Conservation (phyloP, 1,284 basidiomycete species). For the Somion occarium region DNA sequence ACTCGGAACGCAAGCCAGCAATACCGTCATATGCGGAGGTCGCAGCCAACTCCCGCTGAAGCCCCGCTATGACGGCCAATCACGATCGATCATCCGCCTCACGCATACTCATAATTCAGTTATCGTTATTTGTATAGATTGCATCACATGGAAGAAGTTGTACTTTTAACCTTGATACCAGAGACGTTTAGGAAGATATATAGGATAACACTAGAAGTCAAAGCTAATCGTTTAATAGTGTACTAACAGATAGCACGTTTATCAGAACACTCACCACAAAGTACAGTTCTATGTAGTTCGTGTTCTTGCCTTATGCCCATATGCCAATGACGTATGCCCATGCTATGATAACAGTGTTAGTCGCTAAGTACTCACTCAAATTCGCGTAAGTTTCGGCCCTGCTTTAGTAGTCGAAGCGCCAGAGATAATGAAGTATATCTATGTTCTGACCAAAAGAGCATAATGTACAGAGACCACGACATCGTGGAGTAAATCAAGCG, state of each 20-base stretch:
- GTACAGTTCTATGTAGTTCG: background rate
- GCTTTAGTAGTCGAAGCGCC: no score
- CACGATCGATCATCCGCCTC: background rate
- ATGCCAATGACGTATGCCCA: background rate
- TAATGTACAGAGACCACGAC: background rate
- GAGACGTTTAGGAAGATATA: background rate
- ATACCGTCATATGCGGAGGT: constrained; percentile 38
- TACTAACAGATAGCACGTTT: no score
- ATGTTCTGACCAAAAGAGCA: background rate
- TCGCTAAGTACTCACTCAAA: background rate
- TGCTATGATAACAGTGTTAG: background rate
- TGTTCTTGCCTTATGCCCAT: background rate
- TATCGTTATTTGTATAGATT: background rate
- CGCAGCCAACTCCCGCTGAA: constrained; percentile 24
- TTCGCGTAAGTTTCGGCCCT: background rate
- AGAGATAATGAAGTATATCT: background rate
- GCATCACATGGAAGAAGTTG: background rate
- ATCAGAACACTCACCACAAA: no score
- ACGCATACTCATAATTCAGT: constrained; percentile 2
- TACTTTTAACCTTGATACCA: constrained; percentile 1
- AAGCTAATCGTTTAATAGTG: background rate
- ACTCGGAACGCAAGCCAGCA: constrained; percentile 23
- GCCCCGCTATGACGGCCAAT: constrained; percentile 4
- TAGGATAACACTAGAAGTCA: no score
- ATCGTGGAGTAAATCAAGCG: background rate